phyloP scores from a whole-genome alignment of 1,284 basidiomycete genomes.

The Ceratobasidium sp. region DNA sequence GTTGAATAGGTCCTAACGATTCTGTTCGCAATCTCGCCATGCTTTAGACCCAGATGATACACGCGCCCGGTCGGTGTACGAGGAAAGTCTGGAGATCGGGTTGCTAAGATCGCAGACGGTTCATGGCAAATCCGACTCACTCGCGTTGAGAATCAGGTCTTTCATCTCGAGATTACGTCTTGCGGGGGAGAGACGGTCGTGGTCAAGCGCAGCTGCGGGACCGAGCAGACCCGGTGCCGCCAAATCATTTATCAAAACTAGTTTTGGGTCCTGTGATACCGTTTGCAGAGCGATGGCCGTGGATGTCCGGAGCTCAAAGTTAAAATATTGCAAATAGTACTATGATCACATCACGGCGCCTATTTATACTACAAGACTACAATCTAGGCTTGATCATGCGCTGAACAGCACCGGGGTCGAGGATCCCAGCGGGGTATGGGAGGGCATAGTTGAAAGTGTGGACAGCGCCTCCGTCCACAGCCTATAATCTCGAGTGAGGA shows the following conservation, averaged over 20 bases:
- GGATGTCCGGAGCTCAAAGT: background rate
- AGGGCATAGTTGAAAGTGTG: constrained; percentile 59
- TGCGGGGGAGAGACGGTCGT: constrained; percentile 2
- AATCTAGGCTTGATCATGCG: constrained; percentile 54
- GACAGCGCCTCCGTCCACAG: constrained; percentile 69
- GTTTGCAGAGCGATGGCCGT: background rate
- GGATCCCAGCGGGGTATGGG: constrained; percentile 70
- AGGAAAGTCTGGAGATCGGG: constrained; percentile 65
- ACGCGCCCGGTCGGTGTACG: constrained; percentile 71
- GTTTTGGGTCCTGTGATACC: constrained; percentile 25
- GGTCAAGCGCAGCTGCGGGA: background rate
- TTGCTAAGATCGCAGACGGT: background rate
- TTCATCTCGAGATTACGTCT: constrained; percentile 54
- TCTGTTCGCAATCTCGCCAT: constrained; percentile 80
- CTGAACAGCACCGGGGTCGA: constrained; percentile 57
- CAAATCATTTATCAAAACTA: background rate
- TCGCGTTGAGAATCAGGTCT: constrained; percentile 63
- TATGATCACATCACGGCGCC: background rate
- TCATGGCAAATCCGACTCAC: constrained; percentile 51
- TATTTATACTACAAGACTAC: constrained; percentile 42
- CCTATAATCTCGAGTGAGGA: constrained; percentile 12
- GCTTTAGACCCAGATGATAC: constrained; percentile 76
- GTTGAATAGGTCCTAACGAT: constrained; percentile 59
- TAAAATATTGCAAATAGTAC: background rate
- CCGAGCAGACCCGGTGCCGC: background rate